phyloP scores from a whole-genome alignment of 768 basidiomycete genomes.

The Amanita molliuscula region DNA sequence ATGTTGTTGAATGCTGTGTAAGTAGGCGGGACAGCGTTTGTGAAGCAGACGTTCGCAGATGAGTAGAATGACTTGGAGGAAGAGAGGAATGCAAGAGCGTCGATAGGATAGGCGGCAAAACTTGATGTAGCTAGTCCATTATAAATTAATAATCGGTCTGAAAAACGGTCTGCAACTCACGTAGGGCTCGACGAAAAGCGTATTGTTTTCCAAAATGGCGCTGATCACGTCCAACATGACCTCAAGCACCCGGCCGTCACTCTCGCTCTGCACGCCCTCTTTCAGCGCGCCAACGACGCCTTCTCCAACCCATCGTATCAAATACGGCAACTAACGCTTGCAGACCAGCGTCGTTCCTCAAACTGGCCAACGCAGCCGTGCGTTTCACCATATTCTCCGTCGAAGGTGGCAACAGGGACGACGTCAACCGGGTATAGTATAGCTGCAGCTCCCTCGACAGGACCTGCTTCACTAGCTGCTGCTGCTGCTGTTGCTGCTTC shows the following conservation, averaged over 20 bases:
- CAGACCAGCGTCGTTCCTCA: conserved; percentile 83
- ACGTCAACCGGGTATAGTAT: conserved; percentile 87
- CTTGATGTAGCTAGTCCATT: conserved; percentile 73
- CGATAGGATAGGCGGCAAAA: conserved; percentile 87
- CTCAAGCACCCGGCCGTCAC: conserved; percentile 64
- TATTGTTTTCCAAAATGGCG: conserved; percentile 77
- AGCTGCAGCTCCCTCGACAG: conserved; percentile 90
- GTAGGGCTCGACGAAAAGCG: conserved; percentile 93
- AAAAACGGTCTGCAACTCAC: conserved; percentile 39
- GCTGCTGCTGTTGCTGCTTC: conserved; percentile 43
- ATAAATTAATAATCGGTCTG: neutral
- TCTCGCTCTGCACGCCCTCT: conserved; percentile 45
- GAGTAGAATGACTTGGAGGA: conserved; percentile 57
- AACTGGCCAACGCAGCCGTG: conserved; percentile 81
- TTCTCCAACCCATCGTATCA: conserved; percentile 92
- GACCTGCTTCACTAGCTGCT: conserved; percentile 82
- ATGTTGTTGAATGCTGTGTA: conserved; percentile 78
- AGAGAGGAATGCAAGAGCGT: conserved; percentile 83
- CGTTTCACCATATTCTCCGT: conserved; percentile 57
- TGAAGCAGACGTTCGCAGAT: conserved; percentile 72
- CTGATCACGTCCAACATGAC: conserved; percentile 78
- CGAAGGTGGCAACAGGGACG: conserved; percentile 66
- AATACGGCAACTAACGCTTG: conserved; percentile 87
- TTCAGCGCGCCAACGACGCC: conserved; percentile 62
- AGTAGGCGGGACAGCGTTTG: conserved; percentile 78